Base-by-base conservation (phyloP, 225 moss, liverwort and hornwort genomes). In the Physcomitrellopsis africana region DNA sequence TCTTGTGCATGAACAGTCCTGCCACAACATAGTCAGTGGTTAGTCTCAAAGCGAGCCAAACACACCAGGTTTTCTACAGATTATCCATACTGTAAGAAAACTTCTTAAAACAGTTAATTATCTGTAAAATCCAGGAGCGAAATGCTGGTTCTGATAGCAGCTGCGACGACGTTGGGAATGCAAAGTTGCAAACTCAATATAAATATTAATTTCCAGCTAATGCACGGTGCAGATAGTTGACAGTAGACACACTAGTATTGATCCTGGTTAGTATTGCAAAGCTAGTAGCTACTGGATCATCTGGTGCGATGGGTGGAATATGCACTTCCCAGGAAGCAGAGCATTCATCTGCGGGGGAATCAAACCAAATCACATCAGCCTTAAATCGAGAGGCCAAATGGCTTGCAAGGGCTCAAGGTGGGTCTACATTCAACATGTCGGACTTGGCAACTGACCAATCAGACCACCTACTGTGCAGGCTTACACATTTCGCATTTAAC, bases 321-420 rank as follows among this genome's bases (percentile, higher is more conserved):
- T 0, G 32, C 66, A 62, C 55, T 9, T 61, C 9, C 5, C 17
- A 46, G 45, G 42, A 4, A 20, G 16, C 66, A 72, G 44, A 11
- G 29, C 0, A 51, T 51, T 68, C 44, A 51, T 27, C 9, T 18
- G 11, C 51, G 43, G 53, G 32, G 16, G 13, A 48, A 63, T 77
- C 37, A 77, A 47, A 53, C 65, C 60, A 18, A 15, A 24, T 69
- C 59, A 72, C 63, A 68, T 73, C 69, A 46, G 52, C 48, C 53
- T 77, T 73, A 18, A 80, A 73, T 47, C 43, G 18, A 5, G 6
- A 45, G 27, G 66, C 0, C 2, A 12, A 67, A 73, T 47, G 29
- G 41, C 15, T 13, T 43, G 44, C 0, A 9, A 76, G 72, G 45
- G 5, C 43, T 44, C 5, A 51, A 13, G 12, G 11, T n/a, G 43